These are phyloP conservation scores for Quercus lobata DNA, from an alignment of 331 rosid species.

Conservation along the genomic window DNA sequence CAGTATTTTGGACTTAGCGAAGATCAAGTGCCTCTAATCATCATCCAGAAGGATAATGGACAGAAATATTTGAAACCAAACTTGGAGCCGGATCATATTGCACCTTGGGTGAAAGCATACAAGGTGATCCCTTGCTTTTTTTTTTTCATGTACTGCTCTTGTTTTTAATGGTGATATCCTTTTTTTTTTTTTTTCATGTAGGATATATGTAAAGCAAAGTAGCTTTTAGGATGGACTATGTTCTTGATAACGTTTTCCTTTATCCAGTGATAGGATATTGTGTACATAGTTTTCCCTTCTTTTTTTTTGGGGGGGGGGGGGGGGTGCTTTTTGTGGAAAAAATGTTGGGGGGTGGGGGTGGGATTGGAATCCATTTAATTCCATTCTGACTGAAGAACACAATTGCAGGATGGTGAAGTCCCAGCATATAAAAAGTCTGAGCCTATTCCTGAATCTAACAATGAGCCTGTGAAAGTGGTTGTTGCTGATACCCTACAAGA, in stretches of 20 bases:
- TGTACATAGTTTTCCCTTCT: too few relatives aligned
- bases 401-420: conserved; percentile 67
- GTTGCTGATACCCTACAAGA: conserved; percentile 72
- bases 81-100: conserved; percentile 63
- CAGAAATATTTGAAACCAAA: conserved; percentile 65
- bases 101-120: conserved; percentile 75
- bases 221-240: neutral
- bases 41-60: conserved; percentile 55
- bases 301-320: too few relatives aligned
- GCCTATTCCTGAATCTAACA: conserved; percentile 77
- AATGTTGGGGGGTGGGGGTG: neutral
- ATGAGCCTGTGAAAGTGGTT: conserved; percentile 91
- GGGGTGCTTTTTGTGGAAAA: neutral
- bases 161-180: neutral
- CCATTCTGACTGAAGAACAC: conserved; percentile 7
- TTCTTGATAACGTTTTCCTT: too few relatives aligned
- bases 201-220: neutral
- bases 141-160: neutral
- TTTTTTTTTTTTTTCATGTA: neutral
- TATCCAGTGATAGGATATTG: too few relatives aligned
- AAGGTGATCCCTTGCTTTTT: conserved; percentile 49
- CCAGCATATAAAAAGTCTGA: conserved; percentile 63
- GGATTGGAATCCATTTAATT: neutral
- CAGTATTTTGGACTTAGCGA: conserved; percentile 84
- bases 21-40: conserved; percentile 70